These are phyloP conservation scores for Intubia oerlemansii DNA, from an alignment of 2,329 filamentous ascomycete species.

Conservation along the genomic window DNA sequence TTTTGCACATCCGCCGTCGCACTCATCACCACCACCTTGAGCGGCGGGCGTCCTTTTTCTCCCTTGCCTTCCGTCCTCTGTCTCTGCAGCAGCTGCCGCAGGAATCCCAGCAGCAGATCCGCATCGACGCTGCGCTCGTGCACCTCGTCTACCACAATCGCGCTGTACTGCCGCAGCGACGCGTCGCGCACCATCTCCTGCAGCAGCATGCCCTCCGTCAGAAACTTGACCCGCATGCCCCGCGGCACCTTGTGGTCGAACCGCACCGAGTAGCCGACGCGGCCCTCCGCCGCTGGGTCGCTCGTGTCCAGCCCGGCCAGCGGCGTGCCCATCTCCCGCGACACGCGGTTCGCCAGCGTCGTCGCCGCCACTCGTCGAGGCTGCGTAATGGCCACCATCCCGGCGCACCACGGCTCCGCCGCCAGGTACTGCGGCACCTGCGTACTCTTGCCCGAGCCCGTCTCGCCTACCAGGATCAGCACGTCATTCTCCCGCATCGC, in stretches of 20 bases:
- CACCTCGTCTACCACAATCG: conserved; percentile 84
- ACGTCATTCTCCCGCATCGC: conserved; percentile 31
- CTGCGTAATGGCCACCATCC: conserved; percentile 83
- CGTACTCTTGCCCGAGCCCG: conserved; percentile 90
- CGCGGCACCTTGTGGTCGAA: conserved; percentile 77
- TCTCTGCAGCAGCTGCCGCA: conserved; percentile 43
- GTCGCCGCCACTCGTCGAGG: conserved; percentile 86
- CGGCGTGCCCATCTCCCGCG: conserved; percentile 46
- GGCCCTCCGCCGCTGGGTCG: conserved; percentile 18
- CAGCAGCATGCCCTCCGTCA: conserved; percentile 90
- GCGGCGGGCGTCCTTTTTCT: too few species aligned
- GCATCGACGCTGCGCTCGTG: conserved; percentile 93
- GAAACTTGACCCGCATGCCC: conserved; percentile 72
- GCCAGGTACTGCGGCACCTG: conserved; percentile 85
- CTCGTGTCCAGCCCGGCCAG: conserved; percentile 12
- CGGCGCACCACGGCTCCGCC: conserved; percentile 64
- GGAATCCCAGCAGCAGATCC: conserved; percentile 71
- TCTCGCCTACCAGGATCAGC: conserved; percentile 77
- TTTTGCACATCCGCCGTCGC: conserved; percentile 78
- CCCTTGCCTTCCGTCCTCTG: conserved; percentile 31
- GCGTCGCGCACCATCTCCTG: conserved; percentile 85
- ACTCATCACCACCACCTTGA: conserved; percentile 94
- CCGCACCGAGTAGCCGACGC: conserved; percentile 81
- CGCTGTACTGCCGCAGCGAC: conserved; percentile 65
- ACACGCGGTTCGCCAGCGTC: conserved; percentile 70